Evolutionary conservation across 306 rosid genomes (phyloP).

Genomic region (Ammopiptanthus mongolicus): DNA sequence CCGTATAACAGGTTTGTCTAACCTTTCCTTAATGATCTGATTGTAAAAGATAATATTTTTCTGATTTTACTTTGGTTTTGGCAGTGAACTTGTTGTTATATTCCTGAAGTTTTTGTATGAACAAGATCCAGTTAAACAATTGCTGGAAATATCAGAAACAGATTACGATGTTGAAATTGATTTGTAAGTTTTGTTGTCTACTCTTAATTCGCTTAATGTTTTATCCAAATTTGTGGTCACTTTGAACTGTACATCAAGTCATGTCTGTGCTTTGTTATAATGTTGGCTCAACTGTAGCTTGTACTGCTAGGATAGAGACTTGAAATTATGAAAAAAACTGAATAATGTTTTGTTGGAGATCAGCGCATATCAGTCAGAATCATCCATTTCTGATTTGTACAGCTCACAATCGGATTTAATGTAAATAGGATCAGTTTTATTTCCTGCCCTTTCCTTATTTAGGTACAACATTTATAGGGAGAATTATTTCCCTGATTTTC

Average conservation of each 20-base stretch:
- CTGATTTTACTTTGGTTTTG: conserved; percentile 34
- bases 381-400: no score
- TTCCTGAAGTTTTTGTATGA: conserved; percentile 89
- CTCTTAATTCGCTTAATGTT: neutral
- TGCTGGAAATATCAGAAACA: conserved; percentile 72
- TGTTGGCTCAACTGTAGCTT: conserved; percentile 18
- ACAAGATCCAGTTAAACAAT: conserved; percentile 84
- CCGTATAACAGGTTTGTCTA: conserved; percentile 70
- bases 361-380: no score
- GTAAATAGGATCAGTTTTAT: no score
- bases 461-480: no score
- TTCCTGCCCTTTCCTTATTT: no score
- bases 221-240: neutral
- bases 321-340: no score
- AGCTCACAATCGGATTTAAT: no score
- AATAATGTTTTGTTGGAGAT: no score
- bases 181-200: conserved; percentile 49
- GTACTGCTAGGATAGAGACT: neutral
- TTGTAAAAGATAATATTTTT: conserved; percentile 8
- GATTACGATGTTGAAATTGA: conserved; percentile 64
- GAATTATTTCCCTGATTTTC: no score
- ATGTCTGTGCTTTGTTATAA: neutral
- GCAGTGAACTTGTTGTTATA: conserved; percentile 88
- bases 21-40: conserved; percentile 17
- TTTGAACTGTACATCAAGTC: conserved; percentile 4